Conservation (phyloP, 2,329 filamentous ascomycete genomes). For the Fusarium marasasianum region DNA sequence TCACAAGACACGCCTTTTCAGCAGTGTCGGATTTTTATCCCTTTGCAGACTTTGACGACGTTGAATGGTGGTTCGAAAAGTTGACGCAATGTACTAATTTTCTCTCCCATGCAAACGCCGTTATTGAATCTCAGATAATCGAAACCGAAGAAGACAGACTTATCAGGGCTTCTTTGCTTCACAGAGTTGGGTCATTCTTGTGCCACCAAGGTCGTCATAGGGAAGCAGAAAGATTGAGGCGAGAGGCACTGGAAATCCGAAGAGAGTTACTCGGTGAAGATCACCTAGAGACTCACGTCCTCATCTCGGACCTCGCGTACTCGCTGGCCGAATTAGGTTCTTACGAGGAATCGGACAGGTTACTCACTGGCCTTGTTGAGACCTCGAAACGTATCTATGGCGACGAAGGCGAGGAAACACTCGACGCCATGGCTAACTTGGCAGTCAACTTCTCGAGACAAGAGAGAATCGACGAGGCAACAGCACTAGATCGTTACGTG, state of each 20-base stretch:
- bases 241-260: too few species aligned
- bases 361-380: neutral
- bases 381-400: neutral
- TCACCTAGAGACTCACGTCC: neutral
- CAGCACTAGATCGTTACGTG: rapidly evolving
- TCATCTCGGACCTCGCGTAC: neutral
- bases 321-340: too few species aligned
- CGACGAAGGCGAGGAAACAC: neutral
- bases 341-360: too few species aligned
- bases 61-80: too few species aligned
- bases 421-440: neutral
- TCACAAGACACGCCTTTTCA: constrained; percentile 32
- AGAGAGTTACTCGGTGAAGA: neutral
- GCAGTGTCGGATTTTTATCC: constrained; percentile 37
- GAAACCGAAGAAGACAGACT: constrained; percentile 13
- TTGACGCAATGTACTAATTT: too few species aligned
- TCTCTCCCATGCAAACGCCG: constrained; percentile 34
- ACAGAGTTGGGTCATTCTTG: constrained; percentile 3
- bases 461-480: constrained; percentile 10
- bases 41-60: constrained; percentile 17
- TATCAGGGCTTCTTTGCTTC: constrained; percentile 16
- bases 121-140: constrained; percentile 18
- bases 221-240: too few species aligned
- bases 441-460: neutral
- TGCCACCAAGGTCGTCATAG: neutral